Conservation (phyloP, 805 yeast species). For the Suhomyces xylopsoci region DNA sequence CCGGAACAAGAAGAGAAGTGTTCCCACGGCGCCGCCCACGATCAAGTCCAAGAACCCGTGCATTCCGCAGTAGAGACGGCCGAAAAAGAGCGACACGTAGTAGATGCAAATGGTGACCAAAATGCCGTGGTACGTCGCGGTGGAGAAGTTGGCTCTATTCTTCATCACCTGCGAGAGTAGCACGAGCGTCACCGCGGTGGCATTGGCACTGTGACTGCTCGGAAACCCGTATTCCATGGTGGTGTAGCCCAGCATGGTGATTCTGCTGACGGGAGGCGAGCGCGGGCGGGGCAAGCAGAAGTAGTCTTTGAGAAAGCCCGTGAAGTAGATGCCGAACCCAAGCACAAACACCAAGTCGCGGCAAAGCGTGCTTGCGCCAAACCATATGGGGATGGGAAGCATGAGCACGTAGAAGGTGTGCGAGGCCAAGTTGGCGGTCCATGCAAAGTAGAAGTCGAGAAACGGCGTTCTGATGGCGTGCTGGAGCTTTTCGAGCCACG, state of each 20-base stretch:
- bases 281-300: constrained; percentile 89
- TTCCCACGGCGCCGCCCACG: constrained; percentile 66
- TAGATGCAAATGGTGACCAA: constrained; percentile 39
- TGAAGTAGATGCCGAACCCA: constrained; percentile 67
- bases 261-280: constrained; percentile 87
- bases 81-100: constrained; percentile 63
- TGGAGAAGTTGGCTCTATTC: constrained; percentile 11
- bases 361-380: constrained; percentile 56
- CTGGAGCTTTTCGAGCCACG: constrained; percentile 57
- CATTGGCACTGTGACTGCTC: constrained; percentile 91
- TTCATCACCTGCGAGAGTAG: constrained; percentile 15
- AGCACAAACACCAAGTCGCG: constrained; percentile 59
- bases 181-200: constrained; percentile 72
- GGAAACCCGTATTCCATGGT: constrained; percentile 95
- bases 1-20: constrained; percentile 48
- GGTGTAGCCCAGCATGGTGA: constrained; percentile 88
- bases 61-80: constrained; percentile 95
- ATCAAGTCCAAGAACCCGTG: constrained; percentile 83
- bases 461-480: constrained; percentile 40
- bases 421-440: constrained; percentile 85
- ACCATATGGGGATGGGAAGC: constrained; percentile 84
- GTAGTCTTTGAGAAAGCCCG: constrained; percentile 79
- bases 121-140: constrained; percentile 11
- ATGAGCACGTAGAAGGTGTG: constrained; percentile 91
- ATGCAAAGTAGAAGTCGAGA: constrained; percentile 75